phyloP scores from a whole-genome alignment of 225 moss, liverwort and hornwort genomes.

The Neckera pumila region DNA sequence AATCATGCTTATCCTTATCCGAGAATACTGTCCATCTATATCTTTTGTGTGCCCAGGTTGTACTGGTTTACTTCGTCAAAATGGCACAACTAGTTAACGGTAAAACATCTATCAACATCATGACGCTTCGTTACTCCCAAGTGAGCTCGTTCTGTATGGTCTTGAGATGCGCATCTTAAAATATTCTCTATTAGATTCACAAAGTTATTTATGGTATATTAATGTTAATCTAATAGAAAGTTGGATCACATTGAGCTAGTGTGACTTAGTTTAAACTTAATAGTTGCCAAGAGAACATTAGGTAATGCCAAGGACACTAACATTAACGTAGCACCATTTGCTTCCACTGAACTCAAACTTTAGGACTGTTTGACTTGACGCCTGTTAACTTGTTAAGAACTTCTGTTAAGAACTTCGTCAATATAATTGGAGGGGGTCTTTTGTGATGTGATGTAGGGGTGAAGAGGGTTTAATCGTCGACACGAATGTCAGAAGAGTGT shows the following conservation, averaged over 20 bases:
- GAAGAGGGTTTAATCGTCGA: constrained; percentile 92
- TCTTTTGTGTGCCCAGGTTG: not conserved
- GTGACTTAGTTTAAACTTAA: not conserved
- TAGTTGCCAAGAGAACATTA: not conserved
- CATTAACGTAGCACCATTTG: not conserved
- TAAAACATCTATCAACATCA: not conserved
- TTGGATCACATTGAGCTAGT: not conserved
- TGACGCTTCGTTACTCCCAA: not conserved
- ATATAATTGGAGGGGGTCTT: not conserved
- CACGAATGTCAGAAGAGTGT: constrained; percentile 82
- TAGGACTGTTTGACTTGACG: not conserved
- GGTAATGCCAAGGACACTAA: not conserved
- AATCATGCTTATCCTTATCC: not conserved
- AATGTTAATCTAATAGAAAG: not conserved
- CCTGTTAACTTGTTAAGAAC: not conserved
- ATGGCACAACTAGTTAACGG: not conserved
- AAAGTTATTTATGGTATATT: not conserved
- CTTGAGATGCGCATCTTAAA: not conserved
- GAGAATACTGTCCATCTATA: not conserved
- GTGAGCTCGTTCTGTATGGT: constrained; percentile 18
- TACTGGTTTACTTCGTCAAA: not conserved
- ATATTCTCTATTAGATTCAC: not conserved
- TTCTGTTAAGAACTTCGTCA: not conserved
- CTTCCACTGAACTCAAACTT: not conserved
- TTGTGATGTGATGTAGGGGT: constrained; percentile 60